A percentile compares a stretch with the other conserved stretches of the same genome.
Evolutionary conservation across 1,139 yeast genomes (phyloP).

Genomic region (Geotrichum klebahnii): DNA sequence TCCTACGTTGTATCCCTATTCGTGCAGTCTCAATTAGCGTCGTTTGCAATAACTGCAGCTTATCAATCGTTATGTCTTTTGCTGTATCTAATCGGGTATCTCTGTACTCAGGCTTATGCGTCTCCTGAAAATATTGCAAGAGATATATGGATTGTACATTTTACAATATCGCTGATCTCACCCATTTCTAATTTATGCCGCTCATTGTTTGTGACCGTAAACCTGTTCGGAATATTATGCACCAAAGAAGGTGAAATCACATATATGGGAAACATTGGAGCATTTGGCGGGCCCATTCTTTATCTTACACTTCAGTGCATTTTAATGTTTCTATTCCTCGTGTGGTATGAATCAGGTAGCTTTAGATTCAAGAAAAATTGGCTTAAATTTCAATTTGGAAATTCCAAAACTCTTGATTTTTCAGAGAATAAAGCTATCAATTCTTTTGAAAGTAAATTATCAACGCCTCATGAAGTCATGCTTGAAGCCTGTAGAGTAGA

Average conservation of each 20-base stretch:
- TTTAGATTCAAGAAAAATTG: neutral
- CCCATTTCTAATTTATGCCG: conserved; percentile 36
- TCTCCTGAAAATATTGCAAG: conserved; percentile 30
- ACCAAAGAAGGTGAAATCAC: conserved; percentile 26
- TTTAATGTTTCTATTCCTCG: conserved; percentile 29
- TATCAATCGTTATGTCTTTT: conserved; percentile 36
- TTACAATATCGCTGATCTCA: conserved; percentile 33
- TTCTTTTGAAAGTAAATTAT: conserved; percentile 12
- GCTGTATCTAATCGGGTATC: conserved; percentile 37
- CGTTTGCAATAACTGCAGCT: conserved; percentile 40
- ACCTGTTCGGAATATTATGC: conserved; percentile 38
- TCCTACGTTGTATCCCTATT: conserved; percentile 37
- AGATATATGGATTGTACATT: conserved; percentile 31
- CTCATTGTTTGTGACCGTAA: conserved; percentile 37
- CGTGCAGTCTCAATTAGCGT: conserved; percentile 38
- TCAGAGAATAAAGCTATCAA: conserved; percentile 6
- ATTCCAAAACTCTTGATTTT: neutral
- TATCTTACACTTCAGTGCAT: conserved; percentile 35
- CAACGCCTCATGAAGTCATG: conserved; percentile 20
- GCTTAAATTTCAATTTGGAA: neutral
- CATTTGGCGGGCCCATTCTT: conserved; percentile 40
- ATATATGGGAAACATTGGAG: conserved; percentile 35
- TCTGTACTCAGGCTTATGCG: conserved; percentile 36
- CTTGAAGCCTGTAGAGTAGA: conserved; percentile 25
- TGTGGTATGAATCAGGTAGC: conserved; percentile 40